These are phyloP conservation scores for Paracamarosporium sp. DNA, from an alignment of 2,329 filamentous ascomycete genomes.

Conservation along the genomic window DNA sequence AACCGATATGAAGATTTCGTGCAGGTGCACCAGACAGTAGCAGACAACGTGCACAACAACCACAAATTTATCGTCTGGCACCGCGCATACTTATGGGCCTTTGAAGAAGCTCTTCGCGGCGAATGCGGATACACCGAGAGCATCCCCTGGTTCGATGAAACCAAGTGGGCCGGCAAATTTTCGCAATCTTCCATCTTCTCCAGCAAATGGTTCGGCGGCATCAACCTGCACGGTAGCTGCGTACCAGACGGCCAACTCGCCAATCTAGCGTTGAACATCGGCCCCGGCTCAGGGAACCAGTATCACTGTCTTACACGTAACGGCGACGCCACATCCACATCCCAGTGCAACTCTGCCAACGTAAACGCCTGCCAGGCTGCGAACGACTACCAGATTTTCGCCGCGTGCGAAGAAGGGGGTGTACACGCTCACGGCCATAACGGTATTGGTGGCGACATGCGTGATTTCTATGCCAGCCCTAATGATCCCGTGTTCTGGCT, in stretches of 20 bases:
- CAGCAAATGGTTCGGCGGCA: conserved; percentile 31
- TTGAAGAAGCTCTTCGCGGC: conserved; percentile 49
- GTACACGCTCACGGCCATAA: conserved; percentile 45
- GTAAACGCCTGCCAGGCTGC: conserved; percentile 34
- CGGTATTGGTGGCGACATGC: conserved; percentile 43
- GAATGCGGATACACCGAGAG: conserved; percentile 52
- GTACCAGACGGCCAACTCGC: conserved; percentile 42
- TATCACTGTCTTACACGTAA: conserved; percentile 42
- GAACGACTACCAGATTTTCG: conserved; percentile 36
- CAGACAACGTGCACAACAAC: conserved; percentile 41
- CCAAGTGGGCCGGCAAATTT: conserved; percentile 39
- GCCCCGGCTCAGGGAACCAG: conserved; percentile 34
- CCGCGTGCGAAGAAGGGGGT: conserved; percentile 33
- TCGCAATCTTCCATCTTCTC: conserved; percentile 38
- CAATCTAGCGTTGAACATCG: conserved; percentile 36
- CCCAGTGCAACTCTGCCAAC: conserved; percentile 24
- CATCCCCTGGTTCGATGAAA: conserved; percentile 49
- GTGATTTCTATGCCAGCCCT: conserved; percentile 38
- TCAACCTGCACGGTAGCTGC: conserved; percentile 33
- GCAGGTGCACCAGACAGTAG: conserved; percentile 40
- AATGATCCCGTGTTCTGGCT: conserved; percentile 54
- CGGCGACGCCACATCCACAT: conserved; percentile 29
- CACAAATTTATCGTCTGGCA: conserved; percentile 53
- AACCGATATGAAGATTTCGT: conserved; percentile 45
- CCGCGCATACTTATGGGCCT: conserved; percentile 50